phyloP scores from a whole-genome alignment of 2,329 filamentous ascomycete genomes.

The Cryphonectria naterciae region DNA sequence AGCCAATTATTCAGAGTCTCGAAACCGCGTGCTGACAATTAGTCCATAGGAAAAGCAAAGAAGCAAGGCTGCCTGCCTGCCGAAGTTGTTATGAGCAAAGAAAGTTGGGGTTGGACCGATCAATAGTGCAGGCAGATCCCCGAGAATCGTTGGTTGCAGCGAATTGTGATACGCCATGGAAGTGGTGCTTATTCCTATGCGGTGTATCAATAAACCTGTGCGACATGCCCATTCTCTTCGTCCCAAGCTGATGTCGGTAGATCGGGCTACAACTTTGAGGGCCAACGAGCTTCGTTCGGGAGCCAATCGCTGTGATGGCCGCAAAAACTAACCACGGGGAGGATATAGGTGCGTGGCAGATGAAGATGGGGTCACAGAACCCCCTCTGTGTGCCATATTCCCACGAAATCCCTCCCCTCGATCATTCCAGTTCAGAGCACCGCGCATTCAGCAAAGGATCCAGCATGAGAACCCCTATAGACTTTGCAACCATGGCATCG shows the following conservation, averaged over 20 bases:
- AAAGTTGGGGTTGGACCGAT: not conserved
- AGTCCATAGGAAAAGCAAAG: not conserved
- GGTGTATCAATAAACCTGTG: not conserved
- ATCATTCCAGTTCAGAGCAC: not conserved
- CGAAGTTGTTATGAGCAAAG: not conserved
- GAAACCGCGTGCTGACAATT: not conserved
- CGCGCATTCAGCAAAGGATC: conserved; percentile 10
- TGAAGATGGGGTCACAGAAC: not conserved
- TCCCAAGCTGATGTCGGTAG: not conserved
- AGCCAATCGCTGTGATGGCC: not conserved
- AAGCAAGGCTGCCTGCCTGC: not conserved
- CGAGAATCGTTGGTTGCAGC: not conserved
- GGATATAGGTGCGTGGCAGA: not conserved
- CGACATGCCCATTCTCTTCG: not conserved
- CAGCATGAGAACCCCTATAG: conserved; percentile 6
- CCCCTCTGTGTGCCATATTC: conserved; percentile 11
- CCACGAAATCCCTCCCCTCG: not conserved
- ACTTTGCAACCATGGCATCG: conserved; percentile 1
- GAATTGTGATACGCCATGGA: not conserved
- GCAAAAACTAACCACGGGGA: not conserved
- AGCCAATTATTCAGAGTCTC: not conserved
- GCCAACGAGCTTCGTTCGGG: not conserved
- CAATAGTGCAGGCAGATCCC: not conserved
- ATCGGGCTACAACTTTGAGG: not conserved
- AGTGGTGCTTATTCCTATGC: not conserved